Conservation (phyloP, 2,329 filamentous ascomycete species). For the Coleophoma crateriformis region DNA sequence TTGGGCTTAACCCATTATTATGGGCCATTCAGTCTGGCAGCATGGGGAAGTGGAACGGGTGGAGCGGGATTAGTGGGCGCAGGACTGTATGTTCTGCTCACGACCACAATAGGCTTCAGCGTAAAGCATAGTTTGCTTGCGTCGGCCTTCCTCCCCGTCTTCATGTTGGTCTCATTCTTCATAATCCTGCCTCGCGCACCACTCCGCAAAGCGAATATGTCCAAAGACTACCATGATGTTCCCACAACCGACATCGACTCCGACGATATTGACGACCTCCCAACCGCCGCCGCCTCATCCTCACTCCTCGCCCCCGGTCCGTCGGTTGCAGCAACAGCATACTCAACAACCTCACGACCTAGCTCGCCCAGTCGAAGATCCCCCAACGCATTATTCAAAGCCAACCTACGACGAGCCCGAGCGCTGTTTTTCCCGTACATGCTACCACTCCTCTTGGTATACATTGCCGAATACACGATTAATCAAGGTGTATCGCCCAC, state of each 20-base stretch:
- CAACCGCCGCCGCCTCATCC: conserved; percentile 36
- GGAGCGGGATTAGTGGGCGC: conserved; percentile 84
- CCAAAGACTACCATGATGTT: conserved; percentile 47
- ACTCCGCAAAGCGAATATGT: conserved; percentile 41
- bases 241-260: conserved; percentile 31
- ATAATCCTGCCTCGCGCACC: conserved; percentile 65
- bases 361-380: conserved; percentile 1
- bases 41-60: conserved; percentile 90
- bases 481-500: conserved; percentile 93
- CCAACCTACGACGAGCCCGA: conserved; percentile 60
- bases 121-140: conserved; percentile 70
- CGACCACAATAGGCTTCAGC: conserved; percentile 70
- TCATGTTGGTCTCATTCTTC: conserved; percentile 89
- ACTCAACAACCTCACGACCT: conserved; percentile 20
- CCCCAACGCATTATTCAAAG: conserved; percentile 25
- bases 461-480: conserved; percentile 94
- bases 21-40: conserved; percentile 76
- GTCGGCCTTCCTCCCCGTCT: conserved; percentile 70
- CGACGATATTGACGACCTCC: conserved; percentile 30
- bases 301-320: conserved; percentile 43
- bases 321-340: conserved; percentile 33
- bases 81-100: conserved; percentile 80
- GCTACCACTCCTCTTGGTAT: conserved; percentile 87
- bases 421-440: conserved; percentile 75
- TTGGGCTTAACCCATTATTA: conserved; percentile 91